Base-by-base conservation (phyloP, 2,329 filamentous ascomycete genomes). In the Tolypocladium tundrense region DNA sequence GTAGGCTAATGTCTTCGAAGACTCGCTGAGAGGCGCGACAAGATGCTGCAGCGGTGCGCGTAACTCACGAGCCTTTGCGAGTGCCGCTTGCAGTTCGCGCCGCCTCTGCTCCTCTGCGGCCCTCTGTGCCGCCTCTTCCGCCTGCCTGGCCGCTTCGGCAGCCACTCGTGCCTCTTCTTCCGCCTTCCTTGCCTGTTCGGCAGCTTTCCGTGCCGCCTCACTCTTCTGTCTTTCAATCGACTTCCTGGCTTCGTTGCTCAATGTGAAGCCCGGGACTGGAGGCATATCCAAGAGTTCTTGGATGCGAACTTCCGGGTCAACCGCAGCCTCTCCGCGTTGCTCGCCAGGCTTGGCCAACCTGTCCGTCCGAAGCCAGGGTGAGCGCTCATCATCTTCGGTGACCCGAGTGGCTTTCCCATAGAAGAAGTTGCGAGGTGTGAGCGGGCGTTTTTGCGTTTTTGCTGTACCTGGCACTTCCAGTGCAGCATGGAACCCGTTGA, bases 11-110 rank as follows among this genome's bases (percentile, higher is more conserved):
- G 50, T 57, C 33, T 61, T 58, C 69, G 71, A 73, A 19, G 63
- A 54, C 5, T 60, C 51, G 39, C 65, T 67, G n/a, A 73, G 60
- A 10, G 66, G 63, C 6, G 60, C 45, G 43, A 73, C 62, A 37
- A 73, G 62, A 9, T 58, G 58, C 55, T 63, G 61, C 7, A 54
- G 62, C 31, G 70, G 70, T 27, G 65, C 41, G 4, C 70, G 69
- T 6, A 73, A 63, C 11, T 69, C 69, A 21, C 68, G 67, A 45
- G 69, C 64, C 56, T 59, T 63, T 48, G 66, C 69, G 19, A 72
- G 67, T 27, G 64, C 66, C 54, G 67, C 66, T 56, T 67, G 64
- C 2, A 63, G 58, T 45, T 69, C 65, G 13, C 59, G 60, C 24
- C 63, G 63, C 24, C 62, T 63, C 55, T 60, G 62, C 55, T 63